Percentiles rank a stretch among this genome's conserved stretches.
phyloP scores from a whole-genome alignment of 495 filamentous ascomycete species.

The Hypoxylon intermedium region DNA sequence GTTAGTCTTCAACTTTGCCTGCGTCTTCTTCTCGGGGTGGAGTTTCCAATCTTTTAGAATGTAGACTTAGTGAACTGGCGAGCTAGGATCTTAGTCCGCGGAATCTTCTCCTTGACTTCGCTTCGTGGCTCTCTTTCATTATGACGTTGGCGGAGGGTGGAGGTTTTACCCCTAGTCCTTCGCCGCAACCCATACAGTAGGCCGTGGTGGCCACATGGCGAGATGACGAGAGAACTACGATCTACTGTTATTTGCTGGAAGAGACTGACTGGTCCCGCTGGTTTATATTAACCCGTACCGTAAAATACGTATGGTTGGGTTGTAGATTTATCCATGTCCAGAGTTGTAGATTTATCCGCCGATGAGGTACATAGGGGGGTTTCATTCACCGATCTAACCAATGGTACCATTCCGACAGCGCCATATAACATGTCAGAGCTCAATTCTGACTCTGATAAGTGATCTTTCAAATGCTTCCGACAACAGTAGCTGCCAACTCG shows the following conservation, averaged over 20 bases:
- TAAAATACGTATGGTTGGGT: conserved; percentile 3
- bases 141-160: background rate
- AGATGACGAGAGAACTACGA: background rate
- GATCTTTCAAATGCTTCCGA: too few species aligned
- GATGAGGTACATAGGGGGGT: background rate
- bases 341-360: conserved; percentile 17
- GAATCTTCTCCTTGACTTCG: background rate
- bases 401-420: too few species aligned
- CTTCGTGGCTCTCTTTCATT: background rate
- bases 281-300: conserved; percentile 17
- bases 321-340: conserved; percentile 26
- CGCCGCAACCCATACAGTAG: background rate
- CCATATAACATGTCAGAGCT: conserved; percentile 30
- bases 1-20: background rate
- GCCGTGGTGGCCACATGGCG: conserved; percentile 14
- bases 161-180: background rate
- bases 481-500: too few species aligned
- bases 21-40: background rate
- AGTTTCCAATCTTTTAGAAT: background rate
- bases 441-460: conserved; percentile 16
- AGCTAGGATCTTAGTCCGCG: background rate
- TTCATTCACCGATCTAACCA: conserved; percentile 21
- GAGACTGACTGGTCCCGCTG: conserved; percentile 7
- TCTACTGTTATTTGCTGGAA: conserved; percentile 18
- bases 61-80: background rate